Percentiles rank a stretch among this genome's conserved stretches.
Conservation (phyloP, 495 filamentous ascomycete species). For the Penicillium flavigenum region DNA sequence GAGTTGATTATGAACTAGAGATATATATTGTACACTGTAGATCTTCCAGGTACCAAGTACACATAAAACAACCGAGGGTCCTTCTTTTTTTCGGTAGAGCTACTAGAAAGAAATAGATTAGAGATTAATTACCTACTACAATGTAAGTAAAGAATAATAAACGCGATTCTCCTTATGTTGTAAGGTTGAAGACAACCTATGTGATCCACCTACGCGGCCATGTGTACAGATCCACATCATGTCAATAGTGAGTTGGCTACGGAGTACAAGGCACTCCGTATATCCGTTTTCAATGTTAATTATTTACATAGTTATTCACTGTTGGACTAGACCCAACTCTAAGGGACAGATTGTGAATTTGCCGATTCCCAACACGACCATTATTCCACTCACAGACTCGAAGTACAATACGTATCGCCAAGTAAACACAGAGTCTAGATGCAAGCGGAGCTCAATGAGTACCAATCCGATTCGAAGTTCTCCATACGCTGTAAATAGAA, state of each 20-base stretch:
- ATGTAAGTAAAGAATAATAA: too few relatives aligned
- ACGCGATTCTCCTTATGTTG: too few relatives aligned
- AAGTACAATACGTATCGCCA: background rate
- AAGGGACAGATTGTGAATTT: constrained; percentile 11
- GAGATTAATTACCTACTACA: too few relatives aligned
- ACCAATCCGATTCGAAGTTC: background rate
- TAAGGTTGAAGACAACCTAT: background rate
- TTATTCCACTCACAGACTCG: background rate
- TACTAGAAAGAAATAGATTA: background rate
- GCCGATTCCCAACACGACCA: constrained; percentile 15
- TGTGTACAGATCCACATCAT: background rate
- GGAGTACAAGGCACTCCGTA: background rate
- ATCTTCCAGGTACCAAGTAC: background rate
- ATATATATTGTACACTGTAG: background rate
- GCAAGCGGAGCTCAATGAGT: constrained; percentile 8
- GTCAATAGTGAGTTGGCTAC: background rate
- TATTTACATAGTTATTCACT: background rate
- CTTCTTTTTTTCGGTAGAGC: background rate
- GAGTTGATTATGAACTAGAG: background rate
- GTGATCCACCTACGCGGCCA: background rate
- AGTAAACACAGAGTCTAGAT: constrained; percentile 2
- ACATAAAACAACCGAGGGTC: background rate
- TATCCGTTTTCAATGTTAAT: background rate
- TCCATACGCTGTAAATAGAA: constrained; percentile 9
- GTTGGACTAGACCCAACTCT: background rate